Evolutionary conservation across 2,329 filamentous ascomycete genomes (phyloP), one percentile per base, ranked within the genome.

Genomic region (Hypoxylon sp.): DNA sequence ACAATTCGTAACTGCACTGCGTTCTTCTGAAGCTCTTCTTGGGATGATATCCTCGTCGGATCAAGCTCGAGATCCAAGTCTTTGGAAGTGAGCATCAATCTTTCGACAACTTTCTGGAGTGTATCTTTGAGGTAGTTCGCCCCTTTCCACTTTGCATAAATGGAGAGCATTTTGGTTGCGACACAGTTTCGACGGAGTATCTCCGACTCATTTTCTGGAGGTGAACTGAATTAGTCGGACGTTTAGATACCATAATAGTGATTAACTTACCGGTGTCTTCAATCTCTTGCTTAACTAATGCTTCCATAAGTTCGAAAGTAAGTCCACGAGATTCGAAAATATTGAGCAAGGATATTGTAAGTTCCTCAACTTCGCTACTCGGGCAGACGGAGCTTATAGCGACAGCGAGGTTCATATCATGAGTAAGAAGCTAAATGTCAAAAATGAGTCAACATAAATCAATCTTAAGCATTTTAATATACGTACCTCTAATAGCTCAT

Each of bases 71-170:
- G 82, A 73, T 91, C 89, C 1, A 92, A 81, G 65, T 91, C 89
- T 69, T 90, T 87, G 0, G 89, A 89, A 2, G 89, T 90, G 32
- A 89, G 75, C 82, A 91, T 89, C 45, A 92, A 80, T 53, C 89
- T 82, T 75, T 91, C 89, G 1, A 92, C 79, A 2, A 91, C 88
- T 72, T 90, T 90, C 70, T 90, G 88, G 9, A 92, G 80, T 1
- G 90, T 91, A 13, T 83, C 81, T 71, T 86, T 87, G 36, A 92
- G 82, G 74, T 92, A 92, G 3, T 83, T 77, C 14, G 84, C 81
- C 11, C 90, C 90, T 78, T 91, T 91, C 90, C 90, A 92, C 74
- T 90, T 91, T 4, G 89, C 89, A 72, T 91, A 92, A 6, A 91
- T 84, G 0, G 90, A 91, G 2, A 92, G 82, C 85, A 91, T 90